Evolutionary conservation across 2,329 filamentous ascomycete species (phyloP).

Genomic region (Fusarium citri): DNA sequence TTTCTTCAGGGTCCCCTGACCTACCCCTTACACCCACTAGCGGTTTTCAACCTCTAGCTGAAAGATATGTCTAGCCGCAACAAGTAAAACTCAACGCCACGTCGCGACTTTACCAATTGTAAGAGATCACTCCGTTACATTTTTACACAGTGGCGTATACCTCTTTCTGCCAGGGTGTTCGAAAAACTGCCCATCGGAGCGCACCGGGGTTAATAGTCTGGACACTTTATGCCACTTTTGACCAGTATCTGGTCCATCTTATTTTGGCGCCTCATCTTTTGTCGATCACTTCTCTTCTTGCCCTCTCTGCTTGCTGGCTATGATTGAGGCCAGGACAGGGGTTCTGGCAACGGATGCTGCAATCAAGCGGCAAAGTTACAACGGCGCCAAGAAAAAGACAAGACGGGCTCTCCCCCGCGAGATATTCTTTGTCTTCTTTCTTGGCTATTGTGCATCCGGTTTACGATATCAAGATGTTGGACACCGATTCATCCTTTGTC

Average conservation of each 20-base stretch:
- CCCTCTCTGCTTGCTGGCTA: background rate
- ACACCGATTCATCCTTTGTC: conserved; percentile 10
- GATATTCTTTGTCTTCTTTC: background rate
- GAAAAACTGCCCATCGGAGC: background rate
- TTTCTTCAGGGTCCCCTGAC: background rate
- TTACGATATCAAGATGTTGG: conserved; percentile 13
- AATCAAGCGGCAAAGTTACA: background rate
- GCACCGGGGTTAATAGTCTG: background rate
- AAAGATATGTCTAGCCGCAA: background rate
- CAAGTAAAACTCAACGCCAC: background rate
- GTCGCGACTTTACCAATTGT: background rate
- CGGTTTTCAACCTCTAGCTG: conserved; percentile 3
- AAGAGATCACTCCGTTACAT: background rate
- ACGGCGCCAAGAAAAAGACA: background rate
- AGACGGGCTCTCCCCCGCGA: background rate
- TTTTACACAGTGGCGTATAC: background rate
- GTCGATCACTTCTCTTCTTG: background rate
- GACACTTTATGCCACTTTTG: background rate
- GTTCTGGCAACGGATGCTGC: background rate
- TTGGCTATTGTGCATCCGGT: background rate
- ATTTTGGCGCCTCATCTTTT: background rate
- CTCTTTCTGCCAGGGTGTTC: background rate
- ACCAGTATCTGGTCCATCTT: background rate
- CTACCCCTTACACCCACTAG: background rate
- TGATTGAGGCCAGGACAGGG: background rate